phyloP scores from a whole-genome alignment of 2,329 filamentous ascomycete species.

The Arthrobotrys sinensis region DNA sequence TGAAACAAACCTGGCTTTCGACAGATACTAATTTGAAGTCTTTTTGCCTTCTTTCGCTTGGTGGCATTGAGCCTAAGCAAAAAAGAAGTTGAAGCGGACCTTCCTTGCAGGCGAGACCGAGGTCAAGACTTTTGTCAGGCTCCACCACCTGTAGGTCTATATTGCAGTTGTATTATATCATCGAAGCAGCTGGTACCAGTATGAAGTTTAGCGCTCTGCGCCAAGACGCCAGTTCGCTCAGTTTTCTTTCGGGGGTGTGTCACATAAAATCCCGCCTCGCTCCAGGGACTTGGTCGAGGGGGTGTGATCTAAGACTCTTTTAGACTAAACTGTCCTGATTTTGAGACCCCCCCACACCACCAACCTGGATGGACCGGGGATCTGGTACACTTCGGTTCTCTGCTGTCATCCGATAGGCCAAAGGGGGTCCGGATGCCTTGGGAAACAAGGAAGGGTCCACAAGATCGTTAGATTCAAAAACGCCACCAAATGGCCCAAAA shows the following conservation, averaged over 20 bases:
- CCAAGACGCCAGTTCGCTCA: constrained; percentile 21
- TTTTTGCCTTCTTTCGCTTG: constrained; percentile 32
- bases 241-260: constrained; percentile 55
- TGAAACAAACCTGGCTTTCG: constrained; percentile 24
- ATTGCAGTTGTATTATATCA: constrained; percentile 52
- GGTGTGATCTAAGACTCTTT: constrained; percentile 33
- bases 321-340: constrained; percentile 36
- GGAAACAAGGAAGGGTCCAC: constrained; percentile 33
- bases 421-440: constrained; percentile 29
- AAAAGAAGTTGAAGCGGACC: constrained; percentile 50
- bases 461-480: constrained; percentile 37
- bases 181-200: constrained; percentile 5
- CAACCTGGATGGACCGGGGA: constrained; percentile 53
- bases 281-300: constrained; percentile 53
- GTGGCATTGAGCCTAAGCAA: constrained; percentile 51
- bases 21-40: constrained; percentile 23
- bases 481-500: constrained; percentile 55
- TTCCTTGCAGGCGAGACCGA: constrained; percentile 47
- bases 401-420: constrained; percentile 57
- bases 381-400: constrained; percentile 58
- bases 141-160: constrained; percentile 29
- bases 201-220: constrained; percentile 22
- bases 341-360: constrained; percentile 37
- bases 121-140: constrained; percentile 35
- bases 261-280: constrained; percentile 59